These are phyloP conservation scores for Xylaria sp. DNA, from an alignment of 2,329 filamentous ascomycete species.

Conservation along the genomic window DNA sequence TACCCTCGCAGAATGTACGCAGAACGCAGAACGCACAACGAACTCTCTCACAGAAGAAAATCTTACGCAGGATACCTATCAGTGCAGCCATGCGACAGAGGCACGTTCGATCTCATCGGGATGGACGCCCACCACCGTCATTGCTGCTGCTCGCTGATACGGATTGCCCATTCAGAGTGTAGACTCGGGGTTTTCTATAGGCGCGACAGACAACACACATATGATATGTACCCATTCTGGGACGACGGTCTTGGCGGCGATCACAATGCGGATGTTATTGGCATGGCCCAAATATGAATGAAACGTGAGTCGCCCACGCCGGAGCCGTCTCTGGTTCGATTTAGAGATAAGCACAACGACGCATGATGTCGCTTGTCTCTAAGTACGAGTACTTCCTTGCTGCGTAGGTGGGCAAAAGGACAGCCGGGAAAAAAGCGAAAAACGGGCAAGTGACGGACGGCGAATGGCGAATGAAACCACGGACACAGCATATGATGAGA, in stretches of 20 bases:
- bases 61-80: neutral
- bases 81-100: neutral
- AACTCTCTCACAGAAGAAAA: no score
- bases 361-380: neutral
- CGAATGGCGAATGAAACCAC: neutral
- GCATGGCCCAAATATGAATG: neutral
- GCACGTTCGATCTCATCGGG: neutral
- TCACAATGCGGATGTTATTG: neutral
- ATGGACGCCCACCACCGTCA: neutral
- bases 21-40: no score
- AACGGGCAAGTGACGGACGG: no score
- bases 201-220: conserved; percentile 5
- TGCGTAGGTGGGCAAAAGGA: neutral
- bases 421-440: no score
- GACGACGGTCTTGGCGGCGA: neutral
- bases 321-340: neutral
- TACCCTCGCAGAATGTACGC: no score
- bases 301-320: conserved; percentile 10
- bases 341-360: conserved; percentile 1
- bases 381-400: no score
- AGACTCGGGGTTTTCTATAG: neutral
- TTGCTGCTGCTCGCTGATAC: neutral
- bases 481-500: neutral
- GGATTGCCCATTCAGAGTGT: neutral
- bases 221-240: neutral